phyloP scores from a whole-genome alignment of 2,329 filamentous ascomycete genomes.

The Ophiostoma tasmaniense region DNA sequence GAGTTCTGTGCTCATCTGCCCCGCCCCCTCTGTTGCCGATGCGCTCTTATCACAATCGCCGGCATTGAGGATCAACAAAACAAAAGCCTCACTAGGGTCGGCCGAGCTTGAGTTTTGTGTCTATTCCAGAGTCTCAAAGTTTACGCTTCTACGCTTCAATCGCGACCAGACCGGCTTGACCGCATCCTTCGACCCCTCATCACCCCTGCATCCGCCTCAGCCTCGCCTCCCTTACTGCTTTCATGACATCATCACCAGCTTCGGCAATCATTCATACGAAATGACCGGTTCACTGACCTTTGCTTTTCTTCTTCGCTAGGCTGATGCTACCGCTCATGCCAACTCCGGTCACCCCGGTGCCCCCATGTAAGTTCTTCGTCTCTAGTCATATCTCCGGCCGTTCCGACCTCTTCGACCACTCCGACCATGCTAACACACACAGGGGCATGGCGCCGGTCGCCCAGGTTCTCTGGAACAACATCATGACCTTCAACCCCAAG shows the following conservation, averaged over 20 bases:
- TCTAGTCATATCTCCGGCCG: background rate
- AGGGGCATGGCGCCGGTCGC: constrained; percentile 85
- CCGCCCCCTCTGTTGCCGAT: constrained; percentile 19
- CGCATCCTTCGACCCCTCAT: background rate
- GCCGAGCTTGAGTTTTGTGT: background rate
- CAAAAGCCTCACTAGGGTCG: background rate
- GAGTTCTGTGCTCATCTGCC: constrained; percentile 13
- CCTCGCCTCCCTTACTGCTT: background rate
- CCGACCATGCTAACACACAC: constrained; percentile 7
- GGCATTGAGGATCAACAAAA: background rate
- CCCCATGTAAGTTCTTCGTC: constrained; percentile 61
- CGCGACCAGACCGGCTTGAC: background rate
- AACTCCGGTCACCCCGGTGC: constrained; percentile 99
- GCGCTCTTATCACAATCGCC: constrained; percentile 9
- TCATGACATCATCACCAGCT: constrained; percentile 15
- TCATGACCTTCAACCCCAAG: constrained; percentile 99
- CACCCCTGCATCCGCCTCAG: background rate
- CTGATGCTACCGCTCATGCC: constrained; percentile 91
- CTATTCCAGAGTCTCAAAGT: background rate
- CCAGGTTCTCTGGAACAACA: constrained; percentile 97
- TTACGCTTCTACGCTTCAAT: background rate
- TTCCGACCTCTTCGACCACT: background rate
- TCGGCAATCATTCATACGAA: background rate
- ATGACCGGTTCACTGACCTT: constrained; percentile 11
- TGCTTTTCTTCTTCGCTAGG: constrained; percentile 43